A percentile compares a stretch with the other conserved stretches of the same genome.
These are phyloP conservation scores for Cyberlindnera xylosilytica DNA, from an alignment of 805 yeast genomes.

Conservation along the genomic window DNA sequence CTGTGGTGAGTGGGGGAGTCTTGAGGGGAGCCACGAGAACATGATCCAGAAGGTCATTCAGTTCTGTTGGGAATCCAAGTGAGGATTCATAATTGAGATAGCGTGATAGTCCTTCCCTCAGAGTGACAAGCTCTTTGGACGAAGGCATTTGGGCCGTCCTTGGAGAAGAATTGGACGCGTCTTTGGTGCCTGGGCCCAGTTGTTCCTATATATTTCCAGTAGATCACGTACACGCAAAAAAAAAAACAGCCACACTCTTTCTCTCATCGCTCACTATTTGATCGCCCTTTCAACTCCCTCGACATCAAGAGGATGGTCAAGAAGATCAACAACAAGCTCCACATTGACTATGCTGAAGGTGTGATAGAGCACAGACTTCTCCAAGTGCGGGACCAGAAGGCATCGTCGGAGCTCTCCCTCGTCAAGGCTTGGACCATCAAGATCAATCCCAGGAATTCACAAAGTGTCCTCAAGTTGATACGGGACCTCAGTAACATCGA, in stretches of 20 bases:
- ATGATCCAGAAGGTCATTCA: slow-evolving; percentile 4
- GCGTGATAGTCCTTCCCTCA: neutral
- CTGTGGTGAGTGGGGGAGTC: neutral
- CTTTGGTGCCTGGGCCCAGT: too few species aligned
- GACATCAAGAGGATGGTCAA: slow-evolving; percentile 32
- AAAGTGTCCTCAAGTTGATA: slow-evolving; percentile 23
- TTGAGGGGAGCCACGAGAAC: slow-evolving; percentile 3
- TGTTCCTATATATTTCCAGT: too few species aligned
- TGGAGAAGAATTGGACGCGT: too few species aligned
- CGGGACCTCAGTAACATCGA: slow-evolving; percentile 26
- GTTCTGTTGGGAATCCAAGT: neutral
- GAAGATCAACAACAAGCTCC: slow-evolving; percentile 30
- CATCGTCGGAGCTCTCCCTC: slow-evolving; percentile 26
- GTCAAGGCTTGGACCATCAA: slow-evolving; percentile 47
- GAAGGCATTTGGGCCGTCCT: neutral
- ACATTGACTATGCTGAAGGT: slow-evolving; percentile 45
- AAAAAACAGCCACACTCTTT: neutral
- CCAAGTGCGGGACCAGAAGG: slow-evolving; percentile 37
- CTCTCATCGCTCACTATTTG: neutral
- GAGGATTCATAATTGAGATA: neutral
- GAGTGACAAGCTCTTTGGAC: neutral
- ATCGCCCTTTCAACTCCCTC: neutral
- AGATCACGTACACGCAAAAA: too few species aligned
- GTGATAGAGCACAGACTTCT: slow-evolving; percentile 41
- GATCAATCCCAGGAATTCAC: slow-evolving; percentile 37